Percentiles rank a stretch among this genome's conserved stretches.
Evolutionary conservation across 192 early-diverging fungal genomes (phyloP).

Genomic region (Backusella liffmaniae): DNA sequence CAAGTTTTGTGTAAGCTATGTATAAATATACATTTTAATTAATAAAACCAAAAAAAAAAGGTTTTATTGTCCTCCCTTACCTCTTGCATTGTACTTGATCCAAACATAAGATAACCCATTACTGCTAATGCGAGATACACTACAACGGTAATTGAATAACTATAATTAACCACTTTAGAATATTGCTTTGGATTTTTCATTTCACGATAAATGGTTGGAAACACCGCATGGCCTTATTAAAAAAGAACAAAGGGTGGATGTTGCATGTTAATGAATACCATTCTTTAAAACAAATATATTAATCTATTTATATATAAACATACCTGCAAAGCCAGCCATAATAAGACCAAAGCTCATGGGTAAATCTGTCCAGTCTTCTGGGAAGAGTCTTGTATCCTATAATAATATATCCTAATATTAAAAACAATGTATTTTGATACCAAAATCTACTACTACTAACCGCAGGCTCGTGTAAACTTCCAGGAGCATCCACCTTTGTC

Average conservation of each 20-base stretch:
- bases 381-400: constrained; percentile 51
- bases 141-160: constrained; percentile 49
- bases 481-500: constrained; percentile 46
- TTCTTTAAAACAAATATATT: neutral
- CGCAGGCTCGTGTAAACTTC: constrained; percentile 52
- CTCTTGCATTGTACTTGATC: constrained; percentile 55
- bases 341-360: constrained; percentile 57
- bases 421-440: neutral
- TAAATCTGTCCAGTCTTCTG: constrained; percentile 39
- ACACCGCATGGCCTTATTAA: constrained; percentile 58
- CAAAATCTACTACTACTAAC: constrained; percentile 20
- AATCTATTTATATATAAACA: neutral
- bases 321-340: constrained; percentile 54
- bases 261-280: neutral
- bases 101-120: constrained; percentile 74
- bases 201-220: constrained; percentile 68
- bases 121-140: constrained; percentile 55
- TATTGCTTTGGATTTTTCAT: constrained; percentile 58
- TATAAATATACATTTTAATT: neutral
- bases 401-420: neutral
- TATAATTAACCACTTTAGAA: constrained; percentile 49
- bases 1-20: constrained; percentile 69
- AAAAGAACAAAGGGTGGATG: neutral
- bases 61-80: constrained; percentile 27
- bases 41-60: neutral